Base-by-base conservation (phyloP, 768 basidiomycete species). In the Sporobolomyces pararoseus region DNA sequence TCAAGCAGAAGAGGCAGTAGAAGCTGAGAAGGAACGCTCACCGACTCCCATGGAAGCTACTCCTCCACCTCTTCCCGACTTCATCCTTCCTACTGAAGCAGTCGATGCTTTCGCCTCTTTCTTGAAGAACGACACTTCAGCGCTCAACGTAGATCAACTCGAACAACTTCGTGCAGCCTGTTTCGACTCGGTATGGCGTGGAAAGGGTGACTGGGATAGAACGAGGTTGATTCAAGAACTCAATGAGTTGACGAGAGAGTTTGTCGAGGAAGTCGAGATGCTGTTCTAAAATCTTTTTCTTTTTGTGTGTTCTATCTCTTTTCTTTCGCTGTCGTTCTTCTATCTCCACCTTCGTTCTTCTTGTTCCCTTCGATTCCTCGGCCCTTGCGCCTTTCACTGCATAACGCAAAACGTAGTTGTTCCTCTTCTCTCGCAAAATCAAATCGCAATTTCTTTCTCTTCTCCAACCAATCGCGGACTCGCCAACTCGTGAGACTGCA, bases 161-260 rank as follows among this genome's bases (percentile, higher is more conserved):
- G 96, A 98, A 78, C 93, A 98, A 79, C 83, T 99, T 9, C 86
- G 96, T 7, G 94, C 96, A 12, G 86, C 84, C 3, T 88, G 87
- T 75, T 84, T 93, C 31, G 86, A 86, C 49, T 82, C 82, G 58
- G 83, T 97, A n/a, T 99, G 94, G 94, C 82, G 85, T 34, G 86
- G 85, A 71, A 81, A 93, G 42, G 81, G 82, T 17, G 88, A 89
- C 39, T 99, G 96, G 96, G 85, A 96, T 76, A 83, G 94, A 53
- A 84, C 85, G 74, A 79, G 77, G 9, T 81, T 94, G 59, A 78
- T 95, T 3, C 77, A 78, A 2, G 68, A 64, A 61, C 10, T 74
- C 4, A 29, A 39, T 2, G 68, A 64, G 42, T 35, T 75, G 25
- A 61, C 63, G 47, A 34, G 21, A 35, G 73, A 69, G 34, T 71